Evolutionary conservation across 768 basidiomycete genomes (phyloP).

Genomic region (Hypholoma fasciculare): DNA sequence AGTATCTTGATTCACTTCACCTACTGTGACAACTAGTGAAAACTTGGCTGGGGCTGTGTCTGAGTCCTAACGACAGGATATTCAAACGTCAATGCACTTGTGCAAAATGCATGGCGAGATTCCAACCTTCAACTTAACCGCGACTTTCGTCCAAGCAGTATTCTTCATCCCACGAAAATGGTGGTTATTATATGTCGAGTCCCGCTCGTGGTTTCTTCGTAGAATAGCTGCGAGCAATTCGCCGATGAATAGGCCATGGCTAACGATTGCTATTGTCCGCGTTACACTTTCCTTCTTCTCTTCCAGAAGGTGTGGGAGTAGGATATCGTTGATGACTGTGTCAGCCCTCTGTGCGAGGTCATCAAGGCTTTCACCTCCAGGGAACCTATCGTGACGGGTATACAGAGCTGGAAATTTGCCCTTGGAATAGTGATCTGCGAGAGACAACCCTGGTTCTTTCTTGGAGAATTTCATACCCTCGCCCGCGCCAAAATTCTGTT

Average conservation of each 20-base stretch:
- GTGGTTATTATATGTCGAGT: conserved; percentile 17
- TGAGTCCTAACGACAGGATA: background rate
- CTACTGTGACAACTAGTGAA: background rate
- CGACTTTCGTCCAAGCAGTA: conserved; percentile 69
- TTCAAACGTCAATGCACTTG: background rate
- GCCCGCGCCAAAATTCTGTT: conserved; percentile 69
- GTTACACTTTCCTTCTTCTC: conserved; percentile 34
- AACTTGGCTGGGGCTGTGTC: background rate
- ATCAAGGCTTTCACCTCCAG: conserved; percentile 69
- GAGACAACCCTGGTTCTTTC: conserved; percentile 30
- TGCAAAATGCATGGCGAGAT: background rate
- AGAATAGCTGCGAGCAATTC: conserved; percentile 57
- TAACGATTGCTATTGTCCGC: conserved; percentile 62
- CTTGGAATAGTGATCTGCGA: conserved; percentile 49
- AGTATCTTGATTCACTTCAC: conserved; percentile 34
- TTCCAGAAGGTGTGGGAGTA: conserved; percentile 56
- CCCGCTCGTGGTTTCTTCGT: conserved; percentile 29
- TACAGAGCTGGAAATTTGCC: conserved; percentile 53
- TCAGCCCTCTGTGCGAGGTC: conserved; percentile 62
- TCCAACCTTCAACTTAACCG: conserved; percentile 18
- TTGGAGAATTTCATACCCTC: conserved; percentile 59
- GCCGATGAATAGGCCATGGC: conserved; percentile 72
- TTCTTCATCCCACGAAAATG: conserved; percentile 57
- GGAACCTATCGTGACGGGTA: conserved; percentile 53
- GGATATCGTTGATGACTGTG: conserved; percentile 45